Conservation (phyloP, 2,329 filamentous ascomycete genomes). For the Lizonia empirigonia region DNA sequence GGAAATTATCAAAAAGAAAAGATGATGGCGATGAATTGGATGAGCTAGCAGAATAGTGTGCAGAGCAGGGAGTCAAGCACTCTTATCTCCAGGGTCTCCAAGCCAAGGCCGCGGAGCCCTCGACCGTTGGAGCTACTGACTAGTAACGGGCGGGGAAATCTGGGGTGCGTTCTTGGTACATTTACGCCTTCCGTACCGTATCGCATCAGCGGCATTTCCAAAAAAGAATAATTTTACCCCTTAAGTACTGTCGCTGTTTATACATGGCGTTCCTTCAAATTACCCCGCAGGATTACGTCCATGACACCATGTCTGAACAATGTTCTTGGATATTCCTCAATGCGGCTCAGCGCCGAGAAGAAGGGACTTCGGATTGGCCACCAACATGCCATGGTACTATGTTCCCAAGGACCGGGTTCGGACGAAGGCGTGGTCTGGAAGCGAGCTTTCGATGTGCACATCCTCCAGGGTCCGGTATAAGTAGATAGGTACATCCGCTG, state of each 20-base stretch:
- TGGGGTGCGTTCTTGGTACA: neutral
- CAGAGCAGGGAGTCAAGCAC: no score
- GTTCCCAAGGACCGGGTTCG: neutral
- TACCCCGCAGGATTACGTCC: neutral
- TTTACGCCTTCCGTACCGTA: neutral
- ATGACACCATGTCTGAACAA: conserved; percentile 11
- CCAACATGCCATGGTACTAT: neutral
- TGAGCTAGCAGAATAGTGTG: conserved; percentile 36
- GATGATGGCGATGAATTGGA: conserved; percentile 23
- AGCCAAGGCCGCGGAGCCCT: neutral
- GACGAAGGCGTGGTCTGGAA: neutral
- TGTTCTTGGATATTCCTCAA: neutral
- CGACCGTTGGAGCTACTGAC: conserved; percentile 2
- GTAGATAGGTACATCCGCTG: neutral
- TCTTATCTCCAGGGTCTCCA: no score
- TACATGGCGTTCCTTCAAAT: neutral
- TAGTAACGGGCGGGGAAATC: neutral
- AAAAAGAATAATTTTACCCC: neutral
- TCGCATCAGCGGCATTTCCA: neutral
- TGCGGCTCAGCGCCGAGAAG: neutral
- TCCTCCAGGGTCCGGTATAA: neutral
- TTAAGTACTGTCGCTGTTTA: neutral
- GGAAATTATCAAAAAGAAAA: no score
- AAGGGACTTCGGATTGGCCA: neutral
- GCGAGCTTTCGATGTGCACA: neutral